Conservation (phyloP, 441 rosid species). For the Jatropha podagrica region DNA sequence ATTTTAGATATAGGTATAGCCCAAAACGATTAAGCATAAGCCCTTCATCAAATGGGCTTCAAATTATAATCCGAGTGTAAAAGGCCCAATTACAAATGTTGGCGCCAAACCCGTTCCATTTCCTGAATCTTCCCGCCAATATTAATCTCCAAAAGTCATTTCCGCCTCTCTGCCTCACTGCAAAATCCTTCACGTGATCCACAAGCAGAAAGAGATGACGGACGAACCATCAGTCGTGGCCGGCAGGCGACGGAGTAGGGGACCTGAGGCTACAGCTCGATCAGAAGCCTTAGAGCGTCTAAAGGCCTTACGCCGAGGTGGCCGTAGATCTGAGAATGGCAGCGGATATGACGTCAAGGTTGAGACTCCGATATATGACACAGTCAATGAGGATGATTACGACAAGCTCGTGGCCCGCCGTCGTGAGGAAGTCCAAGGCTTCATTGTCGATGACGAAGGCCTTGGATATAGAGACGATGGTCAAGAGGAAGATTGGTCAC, state of each 20-base stretch:
- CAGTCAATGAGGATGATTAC: constrained; percentile 78
- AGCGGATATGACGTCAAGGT: constrained; percentile 61
- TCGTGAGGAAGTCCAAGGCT: constrained; percentile 68
- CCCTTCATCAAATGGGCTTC: no score
- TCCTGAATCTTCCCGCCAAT: constrained; percentile 30
- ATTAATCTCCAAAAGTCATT: not conserved
- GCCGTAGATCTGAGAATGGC: constrained; percentile 59
- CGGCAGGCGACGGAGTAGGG: constrained; percentile 54
- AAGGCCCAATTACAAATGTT: not conserved
- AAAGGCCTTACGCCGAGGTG: constrained; percentile 63
- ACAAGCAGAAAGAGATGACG: constrained; percentile 29
- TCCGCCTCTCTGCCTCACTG: not conserved
- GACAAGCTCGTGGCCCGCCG: constrained; percentile 69
- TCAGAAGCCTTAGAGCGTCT: constrained; percentile 68
- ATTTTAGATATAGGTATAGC: no score
- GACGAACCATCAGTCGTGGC: constrained; percentile 41
- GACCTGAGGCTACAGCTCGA: constrained; percentile 52
- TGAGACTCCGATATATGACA: constrained; percentile 74
- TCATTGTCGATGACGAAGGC: constrained; percentile 75
- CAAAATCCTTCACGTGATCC: constrained; percentile 17
- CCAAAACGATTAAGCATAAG: no score
- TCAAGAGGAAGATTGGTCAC: constrained; percentile 88
- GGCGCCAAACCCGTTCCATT: constrained; percentile 24
- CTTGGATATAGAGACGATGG: constrained; percentile 86
- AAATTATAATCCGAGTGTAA: no score